These are phyloP conservation scores for Hyphopichia khmerensis DNA, from an alignment of 1,139 yeast genomes.

Conservation along the genomic window DNA sequence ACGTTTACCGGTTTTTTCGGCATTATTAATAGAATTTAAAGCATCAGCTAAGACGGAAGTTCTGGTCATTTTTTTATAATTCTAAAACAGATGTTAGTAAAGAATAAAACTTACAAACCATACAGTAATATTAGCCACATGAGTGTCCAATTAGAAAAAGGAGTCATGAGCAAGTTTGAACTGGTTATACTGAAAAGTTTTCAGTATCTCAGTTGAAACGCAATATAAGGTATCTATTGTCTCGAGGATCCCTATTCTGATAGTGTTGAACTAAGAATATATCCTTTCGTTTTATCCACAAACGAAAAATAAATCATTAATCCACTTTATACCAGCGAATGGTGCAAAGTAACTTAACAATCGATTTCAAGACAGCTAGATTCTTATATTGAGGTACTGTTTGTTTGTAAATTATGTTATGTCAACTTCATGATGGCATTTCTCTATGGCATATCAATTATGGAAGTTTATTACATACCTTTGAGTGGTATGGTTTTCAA, in stretches of 20 bases:
- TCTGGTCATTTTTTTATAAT: conserved; percentile 77
- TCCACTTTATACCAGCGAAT: not conserved
- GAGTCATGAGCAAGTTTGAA: conserved; percentile 33
- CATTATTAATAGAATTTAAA: conserved; percentile 96
- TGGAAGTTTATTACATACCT: not conserved
- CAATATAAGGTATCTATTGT: conserved; percentile 24
- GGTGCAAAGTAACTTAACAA: conserved; percentile 6
- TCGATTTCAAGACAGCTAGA: conserved; percentile 16
- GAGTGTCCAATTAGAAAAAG: conserved; percentile 34
- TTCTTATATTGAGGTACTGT: conserved; percentile 11
- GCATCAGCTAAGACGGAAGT: conserved; percentile 99
- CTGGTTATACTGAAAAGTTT: not conserved
- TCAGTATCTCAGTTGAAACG: not conserved
- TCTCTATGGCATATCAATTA: not conserved
- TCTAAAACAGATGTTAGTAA: conserved; percentile 9
- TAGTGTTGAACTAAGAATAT: conserved; percentile 16
- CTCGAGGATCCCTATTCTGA: conserved; percentile 21
- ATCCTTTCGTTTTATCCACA: conserved; percentile 6
- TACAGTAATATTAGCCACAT: conserved; percentile 24
- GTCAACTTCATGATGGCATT: not conserved
- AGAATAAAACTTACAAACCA: conserved; percentile 1
- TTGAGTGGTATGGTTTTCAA: not conserved
- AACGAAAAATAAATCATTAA: conserved; percentile 2
- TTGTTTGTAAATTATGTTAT: not conserved
- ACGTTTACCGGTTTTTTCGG: conserved; percentile 99